These are phyloP conservation scores for Papiliotrema laurentii DNA, from an alignment of 1,284 basidiomycete genomes.

Conservation along the genomic window DNA sequence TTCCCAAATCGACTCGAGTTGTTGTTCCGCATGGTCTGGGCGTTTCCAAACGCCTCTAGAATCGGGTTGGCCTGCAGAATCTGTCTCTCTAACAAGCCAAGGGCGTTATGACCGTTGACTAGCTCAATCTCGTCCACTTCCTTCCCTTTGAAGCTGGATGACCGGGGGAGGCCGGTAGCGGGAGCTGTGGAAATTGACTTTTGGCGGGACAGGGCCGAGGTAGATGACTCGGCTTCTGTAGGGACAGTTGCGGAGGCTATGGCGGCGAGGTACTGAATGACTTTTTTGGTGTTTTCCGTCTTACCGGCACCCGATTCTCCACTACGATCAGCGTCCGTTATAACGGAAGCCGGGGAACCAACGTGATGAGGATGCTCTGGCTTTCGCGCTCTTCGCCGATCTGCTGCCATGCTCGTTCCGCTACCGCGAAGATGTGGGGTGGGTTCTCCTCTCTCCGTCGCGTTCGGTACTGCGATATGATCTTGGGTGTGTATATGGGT, in stretches of 20 bases:
- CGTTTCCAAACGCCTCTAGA: constrained; percentile 97
- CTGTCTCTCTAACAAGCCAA: constrained; percentile 90
- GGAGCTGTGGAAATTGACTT: constrained; percentile 30
- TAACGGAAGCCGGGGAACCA: constrained; percentile 43
- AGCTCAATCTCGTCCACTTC: constrained; percentile 37
- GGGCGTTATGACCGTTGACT: constrained; percentile 55
- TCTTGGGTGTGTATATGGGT: constrained; percentile 88
- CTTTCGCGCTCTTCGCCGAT: constrained; percentile 97
- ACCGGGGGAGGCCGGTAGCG: constrained; percentile 37
- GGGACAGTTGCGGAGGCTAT: constrained; percentile 70
- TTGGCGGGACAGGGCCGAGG: constrained; percentile 17
- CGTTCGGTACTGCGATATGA: constrained; percentile 87
- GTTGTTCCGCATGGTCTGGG: constrained; percentile 97
- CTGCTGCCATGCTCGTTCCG: constrained; percentile 96
- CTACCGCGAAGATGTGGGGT: constrained; percentile 96
- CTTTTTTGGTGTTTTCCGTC: constrained; percentile 99
- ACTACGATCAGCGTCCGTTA: constrained; percentile 49
- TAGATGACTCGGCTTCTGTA: constrained; percentile 46
- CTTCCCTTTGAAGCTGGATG: constrained; percentile 46
- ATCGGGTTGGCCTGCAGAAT: constrained; percentile 98
- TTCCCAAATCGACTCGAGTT: constrained; percentile 97
- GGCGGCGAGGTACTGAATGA: constrained; percentile 97
- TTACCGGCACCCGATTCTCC: constrained; percentile 99
- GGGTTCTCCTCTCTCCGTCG: constrained; percentile 88
- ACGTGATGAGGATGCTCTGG: constrained; percentile 98